Conservation (phyloP, 768 basidiomycete genomes). For the Collybia sordida region DNA sequence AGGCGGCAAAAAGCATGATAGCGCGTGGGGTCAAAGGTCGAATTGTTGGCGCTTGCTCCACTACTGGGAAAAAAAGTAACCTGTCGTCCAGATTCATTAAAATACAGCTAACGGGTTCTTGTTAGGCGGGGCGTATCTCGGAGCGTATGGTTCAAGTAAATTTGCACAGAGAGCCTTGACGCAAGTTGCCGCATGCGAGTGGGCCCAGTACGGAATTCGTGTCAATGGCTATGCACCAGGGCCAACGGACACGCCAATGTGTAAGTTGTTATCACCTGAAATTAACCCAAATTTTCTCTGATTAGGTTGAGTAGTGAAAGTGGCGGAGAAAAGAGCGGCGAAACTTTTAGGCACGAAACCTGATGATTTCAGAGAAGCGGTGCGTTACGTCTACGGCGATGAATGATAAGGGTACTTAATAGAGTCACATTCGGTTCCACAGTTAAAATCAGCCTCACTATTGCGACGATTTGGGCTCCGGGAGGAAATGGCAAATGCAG, state of each 20-base stretch:
- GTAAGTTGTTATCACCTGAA: too few species aligned
- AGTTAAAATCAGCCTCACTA: too few species aligned
- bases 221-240: constrained; percentile 43
- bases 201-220: constrained; percentile 25
- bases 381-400: background rate
- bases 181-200: constrained; percentile 31
- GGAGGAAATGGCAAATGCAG: constrained; percentile 21
- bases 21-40: constrained; percentile 37
- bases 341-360: too few species aligned
- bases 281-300: too few species aligned
- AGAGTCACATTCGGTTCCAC: background rate
- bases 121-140: constrained; percentile 12
- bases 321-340: too few species aligned
- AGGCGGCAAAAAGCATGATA: constrained; percentile 37
- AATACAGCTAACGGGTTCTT: background rate
- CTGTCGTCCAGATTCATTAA: too few species aligned
- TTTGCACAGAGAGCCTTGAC: constrained; percentile 41
- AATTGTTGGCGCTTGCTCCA: constrained; percentile 38
- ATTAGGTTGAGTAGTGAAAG: too few species aligned
- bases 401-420: background rate
- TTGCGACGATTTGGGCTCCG: constrained; percentile 1
- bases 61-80: constrained; percentile 36
- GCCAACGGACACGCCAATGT: too few species aligned
- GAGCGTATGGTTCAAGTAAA: constrained; percentile 35
- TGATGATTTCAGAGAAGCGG: too few species aligned